Conservation (phyloP, 1,139 yeast genomes). For the Suhomyces panamericanus region DNA sequence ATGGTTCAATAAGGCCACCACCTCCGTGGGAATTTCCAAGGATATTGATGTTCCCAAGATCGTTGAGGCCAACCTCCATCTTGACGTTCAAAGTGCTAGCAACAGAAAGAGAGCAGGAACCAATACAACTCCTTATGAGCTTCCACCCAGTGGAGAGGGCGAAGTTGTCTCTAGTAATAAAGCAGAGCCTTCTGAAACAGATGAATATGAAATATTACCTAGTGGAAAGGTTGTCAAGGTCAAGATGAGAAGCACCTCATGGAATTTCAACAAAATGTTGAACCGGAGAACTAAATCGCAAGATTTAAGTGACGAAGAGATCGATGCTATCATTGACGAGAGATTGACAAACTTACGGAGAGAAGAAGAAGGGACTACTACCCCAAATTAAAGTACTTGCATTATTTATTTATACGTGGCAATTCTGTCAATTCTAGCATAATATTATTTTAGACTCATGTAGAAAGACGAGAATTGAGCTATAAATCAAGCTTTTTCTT, state of each 20-base stretch:
- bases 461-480: neutral
- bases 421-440: neutral
- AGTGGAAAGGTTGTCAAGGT: constrained; percentile 63
- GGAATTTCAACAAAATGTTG: constrained; percentile 20
- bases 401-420: neutral
- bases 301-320: constrained; percentile 47
- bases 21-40: constrained; percentile 3
- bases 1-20: constrained; percentile 13
- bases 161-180: constrained; percentile 31
- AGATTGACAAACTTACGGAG: constrained; percentile 41
- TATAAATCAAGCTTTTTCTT: neutral
- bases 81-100: constrained; percentile 21
- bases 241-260: constrained; percentile 28
- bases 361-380: constrained; percentile 12
- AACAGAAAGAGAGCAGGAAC: constrained; percentile 55
- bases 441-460: neutral
- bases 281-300: constrained; percentile 8
- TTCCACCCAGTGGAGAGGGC: constrained; percentile 54
- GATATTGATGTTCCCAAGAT: constrained; percentile 2
- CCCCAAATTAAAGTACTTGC: neutral
- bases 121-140: constrained; percentile 42
- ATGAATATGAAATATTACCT: constrained; percentile 58
- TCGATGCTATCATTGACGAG: constrained; percentile 58
- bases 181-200: constrained; percentile 16
- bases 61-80: neutral